Conservation (phyloP, 2,329 filamentous ascomycete species). For the Ophiosphaerella herpotricha region DNA sequence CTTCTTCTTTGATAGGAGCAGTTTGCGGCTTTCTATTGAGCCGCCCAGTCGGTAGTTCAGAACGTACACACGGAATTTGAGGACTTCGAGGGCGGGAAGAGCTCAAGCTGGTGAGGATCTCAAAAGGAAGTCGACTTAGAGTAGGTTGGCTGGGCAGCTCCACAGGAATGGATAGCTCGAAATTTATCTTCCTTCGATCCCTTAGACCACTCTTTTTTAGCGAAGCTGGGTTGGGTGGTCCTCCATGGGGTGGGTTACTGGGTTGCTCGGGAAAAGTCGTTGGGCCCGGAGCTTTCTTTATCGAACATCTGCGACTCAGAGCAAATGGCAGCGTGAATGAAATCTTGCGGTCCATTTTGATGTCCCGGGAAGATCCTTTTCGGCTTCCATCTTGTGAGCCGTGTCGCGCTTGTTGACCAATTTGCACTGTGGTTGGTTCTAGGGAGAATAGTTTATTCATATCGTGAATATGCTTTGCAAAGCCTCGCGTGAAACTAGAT, state of each 20-base stretch:
- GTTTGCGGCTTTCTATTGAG: conserved; percentile 7
- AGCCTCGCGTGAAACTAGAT: conserved; percentile 28
- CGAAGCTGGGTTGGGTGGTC: neutral
- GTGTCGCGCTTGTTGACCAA: neutral
- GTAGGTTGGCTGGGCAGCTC: conserved; percentile 25
- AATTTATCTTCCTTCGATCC: conserved; percentile 33
- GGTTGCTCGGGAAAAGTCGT: neutral
- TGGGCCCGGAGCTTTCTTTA: neutral
- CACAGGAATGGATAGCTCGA: conserved; percentile 33
- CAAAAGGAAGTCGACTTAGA: conserved; percentile 10
- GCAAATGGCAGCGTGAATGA: conserved; percentile 10
- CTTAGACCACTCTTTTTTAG: conserved; percentile 17
- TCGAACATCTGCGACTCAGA: neutral
- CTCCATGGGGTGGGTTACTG: neutral
- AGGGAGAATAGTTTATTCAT: conserved; percentile 21
- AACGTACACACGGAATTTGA: conserved; percentile 27
- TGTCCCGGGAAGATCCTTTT: neutral
- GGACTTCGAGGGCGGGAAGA: conserved; percentile 33
- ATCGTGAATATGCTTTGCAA: conserved; percentile 28
- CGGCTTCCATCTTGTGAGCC: conserved; percentile 2
- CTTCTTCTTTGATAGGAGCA: conserved; percentile 18
- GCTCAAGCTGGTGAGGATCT: conserved; percentile 16
- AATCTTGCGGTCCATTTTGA: conserved; percentile 13
- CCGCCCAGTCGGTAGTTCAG: conserved; percentile 18
- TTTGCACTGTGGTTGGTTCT: conserved; percentile 5